Conservation (phyloP, 2,329 filamentous ascomycete species). For the Alternaria viburni region DNA sequence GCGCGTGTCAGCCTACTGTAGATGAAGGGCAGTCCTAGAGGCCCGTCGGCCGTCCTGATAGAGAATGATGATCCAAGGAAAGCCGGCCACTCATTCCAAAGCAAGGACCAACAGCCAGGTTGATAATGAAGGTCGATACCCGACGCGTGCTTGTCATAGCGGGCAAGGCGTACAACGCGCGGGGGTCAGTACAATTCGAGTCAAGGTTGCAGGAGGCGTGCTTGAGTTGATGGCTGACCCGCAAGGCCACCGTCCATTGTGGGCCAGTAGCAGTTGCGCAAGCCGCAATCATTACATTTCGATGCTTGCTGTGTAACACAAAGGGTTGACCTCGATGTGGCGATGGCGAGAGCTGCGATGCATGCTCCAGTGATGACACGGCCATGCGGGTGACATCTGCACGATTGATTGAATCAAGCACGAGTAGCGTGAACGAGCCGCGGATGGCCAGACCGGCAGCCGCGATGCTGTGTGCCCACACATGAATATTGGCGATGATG, state of each 20-base stretch:
- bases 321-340: constrained; percentile 26
- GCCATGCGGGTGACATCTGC: constrained; percentile 49
- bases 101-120: constrained; percentile 36
- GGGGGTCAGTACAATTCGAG: constrained; percentile 42
- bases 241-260: constrained; percentile 30
- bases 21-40: constrained; percentile 27
- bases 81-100: constrained; percentile 23
- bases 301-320: constrained; percentile 44
- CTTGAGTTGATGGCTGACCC: constrained; percentile 33
- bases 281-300: constrained; percentile 36
- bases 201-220: constrained; percentile 37
- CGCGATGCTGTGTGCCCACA: constrained; percentile 13
- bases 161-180: constrained; percentile 34
- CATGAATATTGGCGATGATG: neutral
- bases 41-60: constrained; percentile 32
- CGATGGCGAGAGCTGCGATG: constrained; percentile 32
- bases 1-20: neutral
- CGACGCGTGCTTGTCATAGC: constrained; percentile 31
- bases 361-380: constrained; percentile 41
- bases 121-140: constrained; percentile 29
- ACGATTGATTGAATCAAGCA: constrained; percentile 38
- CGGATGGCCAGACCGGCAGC: constrained; percentile 23
- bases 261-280: constrained; percentile 18
- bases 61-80: constrained; percentile 8
- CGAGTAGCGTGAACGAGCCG: constrained; percentile 32